These are phyloP conservation scores for Osmozyma mogii DNA, from an alignment of 805 yeast genomes.

Conservation along the genomic window DNA sequence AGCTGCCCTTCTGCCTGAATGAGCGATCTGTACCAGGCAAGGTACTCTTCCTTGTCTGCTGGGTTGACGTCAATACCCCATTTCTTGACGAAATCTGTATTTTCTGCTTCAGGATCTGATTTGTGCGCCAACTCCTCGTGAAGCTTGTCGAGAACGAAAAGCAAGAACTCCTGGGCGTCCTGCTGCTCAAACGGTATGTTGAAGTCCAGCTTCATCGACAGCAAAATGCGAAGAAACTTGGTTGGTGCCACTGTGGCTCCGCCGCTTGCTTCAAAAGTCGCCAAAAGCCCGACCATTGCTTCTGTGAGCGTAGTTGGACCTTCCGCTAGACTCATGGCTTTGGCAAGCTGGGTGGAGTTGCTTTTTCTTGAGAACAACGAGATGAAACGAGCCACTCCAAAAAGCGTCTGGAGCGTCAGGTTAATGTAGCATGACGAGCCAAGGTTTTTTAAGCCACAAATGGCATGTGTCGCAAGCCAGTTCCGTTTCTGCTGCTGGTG, in stretches of 20 bases:
- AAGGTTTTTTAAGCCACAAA: slow-evolving; percentile 58
- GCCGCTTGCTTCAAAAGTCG: slow-evolving; percentile 51
- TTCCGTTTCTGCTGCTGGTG: no score
- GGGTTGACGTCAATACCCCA: slow-evolving; percentile 26
- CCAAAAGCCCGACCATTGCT: slow-evolving; percentile 47
- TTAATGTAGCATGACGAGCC: slow-evolving; percentile 76
- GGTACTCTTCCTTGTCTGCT: slow-evolving; percentile 42
- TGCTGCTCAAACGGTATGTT: slow-evolving; percentile 70
- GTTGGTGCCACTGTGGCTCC: slow-evolving; percentile 59
- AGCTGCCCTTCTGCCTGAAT: slow-evolving; percentile 53
- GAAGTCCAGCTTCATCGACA: slow-evolving; percentile 54
- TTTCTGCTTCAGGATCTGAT: slow-evolving; percentile 10
- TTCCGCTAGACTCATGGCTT: neutral
- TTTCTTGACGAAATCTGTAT: slow-evolving; percentile 18
- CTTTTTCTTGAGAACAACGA: slow-evolving; percentile 36
- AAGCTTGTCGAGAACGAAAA: slow-evolving; percentile 56
- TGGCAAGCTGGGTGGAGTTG: slow-evolving; percentile 1
- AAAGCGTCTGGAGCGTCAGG: slow-evolving; percentile 63
- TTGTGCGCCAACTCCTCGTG: slow-evolving; percentile 53
- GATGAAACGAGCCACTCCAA: slow-evolving; percentile 45
- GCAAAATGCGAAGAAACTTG: slow-evolving; percentile 47
- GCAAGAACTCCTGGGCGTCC: slow-evolving; percentile 71
- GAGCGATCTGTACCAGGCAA: slow-evolving; percentile 51
- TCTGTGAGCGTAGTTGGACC: slow-evolving; percentile 28
- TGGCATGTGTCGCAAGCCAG: slow-evolving; percentile 33